phyloP scores from a whole-genome alignment of 2,329 filamentous ascomycete genomes.

The Chlorencoelia australis region DNA sequence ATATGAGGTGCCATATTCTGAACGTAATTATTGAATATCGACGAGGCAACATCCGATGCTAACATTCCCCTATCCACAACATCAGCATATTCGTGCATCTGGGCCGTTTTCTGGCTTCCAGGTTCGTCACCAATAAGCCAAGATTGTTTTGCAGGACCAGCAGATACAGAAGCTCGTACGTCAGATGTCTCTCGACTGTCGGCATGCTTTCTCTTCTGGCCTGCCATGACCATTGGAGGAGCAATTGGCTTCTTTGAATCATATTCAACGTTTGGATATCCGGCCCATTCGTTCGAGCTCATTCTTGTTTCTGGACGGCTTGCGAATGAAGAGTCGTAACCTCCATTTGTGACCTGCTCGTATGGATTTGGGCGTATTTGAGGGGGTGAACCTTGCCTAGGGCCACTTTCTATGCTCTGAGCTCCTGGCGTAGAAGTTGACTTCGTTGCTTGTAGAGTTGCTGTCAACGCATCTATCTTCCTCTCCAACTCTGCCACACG shows the following conservation, averaged over 20 bases:
- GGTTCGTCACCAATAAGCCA: neutral
- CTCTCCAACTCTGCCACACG: constrained; percentile 35
- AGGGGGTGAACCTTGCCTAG: constrained; percentile 4
- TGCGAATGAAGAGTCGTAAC: constrained; percentile 17
- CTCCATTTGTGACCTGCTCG: constrained; percentile 27
- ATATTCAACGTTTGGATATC: constrained; percentile 19
- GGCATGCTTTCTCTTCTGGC: constrained; percentile 26
- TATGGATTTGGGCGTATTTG: constrained; percentile 18
- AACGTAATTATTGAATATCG: constrained; percentile 49
- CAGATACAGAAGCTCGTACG: constrained; percentile 5
- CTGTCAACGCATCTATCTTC: constrained; percentile 33
- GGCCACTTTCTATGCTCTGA: constrained; percentile 7
- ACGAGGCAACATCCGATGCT: constrained; percentile 42
- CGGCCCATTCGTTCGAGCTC: constrained; percentile 16
- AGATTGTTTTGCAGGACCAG: neutral
- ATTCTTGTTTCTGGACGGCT: constrained; percentile 14
- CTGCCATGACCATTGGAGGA: constrained; percentile 27
- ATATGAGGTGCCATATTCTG: constrained; percentile 50
- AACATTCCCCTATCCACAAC: constrained; percentile 49
- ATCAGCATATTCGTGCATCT: constrained; percentile 28
- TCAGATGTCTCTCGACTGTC: constrained; percentile 16
- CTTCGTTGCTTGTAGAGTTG: constrained; percentile 27
- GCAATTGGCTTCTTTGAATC: constrained; percentile 16
- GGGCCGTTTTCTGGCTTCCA: constrained; percentile 4
- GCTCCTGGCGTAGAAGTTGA: constrained; percentile 8